Evolutionary conservation across 495 filamentous ascomycete genomes (phyloP).

Genomic region (Extremus antarcticus): DNA sequence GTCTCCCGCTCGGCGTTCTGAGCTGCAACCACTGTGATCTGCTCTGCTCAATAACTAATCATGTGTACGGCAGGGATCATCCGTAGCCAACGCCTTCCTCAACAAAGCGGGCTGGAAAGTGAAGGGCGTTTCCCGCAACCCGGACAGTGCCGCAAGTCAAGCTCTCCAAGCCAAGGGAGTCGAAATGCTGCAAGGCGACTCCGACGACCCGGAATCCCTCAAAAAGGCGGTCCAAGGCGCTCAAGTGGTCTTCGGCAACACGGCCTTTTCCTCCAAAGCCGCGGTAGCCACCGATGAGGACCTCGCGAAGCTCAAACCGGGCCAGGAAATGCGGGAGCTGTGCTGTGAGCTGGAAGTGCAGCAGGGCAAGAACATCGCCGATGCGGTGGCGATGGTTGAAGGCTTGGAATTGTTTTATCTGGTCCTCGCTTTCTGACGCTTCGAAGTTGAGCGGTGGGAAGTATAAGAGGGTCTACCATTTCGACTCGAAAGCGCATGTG

Average conservation of each 20-base stretch:
- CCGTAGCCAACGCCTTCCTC: constrained; percentile 24
- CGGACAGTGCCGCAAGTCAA: constrained; percentile 15
- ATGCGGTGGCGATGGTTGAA: constrained; percentile 34
- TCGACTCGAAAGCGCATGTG: constrained; percentile 12
- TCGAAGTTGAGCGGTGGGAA: constrained; percentile 20
- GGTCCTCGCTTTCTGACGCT: constrained; percentile 13
- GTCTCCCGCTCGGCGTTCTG: too few relatives aligned
- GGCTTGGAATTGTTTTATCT: constrained; percentile 14
- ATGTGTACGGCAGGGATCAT: constrained; percentile 2
- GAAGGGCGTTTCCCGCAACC: constrained; percentile 28
- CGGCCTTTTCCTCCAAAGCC: constrained; percentile 32
- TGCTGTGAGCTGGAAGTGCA: constrained; percentile 38
- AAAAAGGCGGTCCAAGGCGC: constrained; percentile 6
- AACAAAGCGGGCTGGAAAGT: constrained; percentile 18
- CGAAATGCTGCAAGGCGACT: constrained; percentile 25
- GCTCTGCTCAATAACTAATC: too few relatives aligned
- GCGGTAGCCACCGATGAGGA: too few relatives aligned
- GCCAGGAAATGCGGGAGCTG: too few relatives aligned
- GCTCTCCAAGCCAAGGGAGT: constrained; percentile 22
- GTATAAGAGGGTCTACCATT: constrained; percentile 6
- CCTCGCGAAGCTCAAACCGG: too few relatives aligned
- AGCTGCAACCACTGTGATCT: too few relatives aligned
- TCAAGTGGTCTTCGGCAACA: constrained; percentile 9
- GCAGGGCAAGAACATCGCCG: constrained; percentile 40
- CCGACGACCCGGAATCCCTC: constrained; percentile 4